Base-by-base conservation (phyloP, 805 yeast genomes). In the Metschnikowia lochheadii region DNA sequence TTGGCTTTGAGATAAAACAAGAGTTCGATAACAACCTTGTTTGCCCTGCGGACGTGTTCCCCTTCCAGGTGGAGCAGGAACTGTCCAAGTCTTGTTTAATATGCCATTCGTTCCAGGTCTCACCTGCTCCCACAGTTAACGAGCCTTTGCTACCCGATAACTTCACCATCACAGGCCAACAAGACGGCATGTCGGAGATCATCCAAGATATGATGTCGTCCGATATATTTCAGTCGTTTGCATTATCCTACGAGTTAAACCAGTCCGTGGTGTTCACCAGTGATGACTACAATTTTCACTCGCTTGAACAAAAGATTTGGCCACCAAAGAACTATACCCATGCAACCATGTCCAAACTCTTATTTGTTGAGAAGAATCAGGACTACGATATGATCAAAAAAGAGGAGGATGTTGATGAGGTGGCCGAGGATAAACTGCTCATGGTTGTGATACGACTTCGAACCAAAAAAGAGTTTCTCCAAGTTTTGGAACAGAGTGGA, bases 401-500 rank as follows among this genome's bases (percentile, higher is more conserved):
- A 5, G 38, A 42, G 15, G 17, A 15, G 10, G 20, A 13, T 11
- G 29, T 26, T 10, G 29, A 10, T 4, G 13, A 26, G 29, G 29
- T 26, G 29, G 29, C 29, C 29, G 29, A 26, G 29, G 29, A 26
- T 8, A 26, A 40, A 10, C 43, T 40, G 43, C 36, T 23, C 32
- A 20, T 46, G 10, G 55, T 54, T n/a, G 42, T 32, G 13, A 44
- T 54, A 38, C 43, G 23, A n/a, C 46, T 52, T 13, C 33, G 18
- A 15, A 14, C 17, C 8, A 15, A 29, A 11, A 50, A 45, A 23
- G 37, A 40, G 15, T 45, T 48, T 20, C 36, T 52, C 34, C 36
- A 31, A 1, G 56, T 53, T 18, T 15, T 55, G 10, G 21, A 42
- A 14, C 5, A 20, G 10, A 56, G 59, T 35, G 57, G 57, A n/a